Conservation (phyloP, 495 filamentous ascomycete species). For the Lichina pygmaea region DNA sequence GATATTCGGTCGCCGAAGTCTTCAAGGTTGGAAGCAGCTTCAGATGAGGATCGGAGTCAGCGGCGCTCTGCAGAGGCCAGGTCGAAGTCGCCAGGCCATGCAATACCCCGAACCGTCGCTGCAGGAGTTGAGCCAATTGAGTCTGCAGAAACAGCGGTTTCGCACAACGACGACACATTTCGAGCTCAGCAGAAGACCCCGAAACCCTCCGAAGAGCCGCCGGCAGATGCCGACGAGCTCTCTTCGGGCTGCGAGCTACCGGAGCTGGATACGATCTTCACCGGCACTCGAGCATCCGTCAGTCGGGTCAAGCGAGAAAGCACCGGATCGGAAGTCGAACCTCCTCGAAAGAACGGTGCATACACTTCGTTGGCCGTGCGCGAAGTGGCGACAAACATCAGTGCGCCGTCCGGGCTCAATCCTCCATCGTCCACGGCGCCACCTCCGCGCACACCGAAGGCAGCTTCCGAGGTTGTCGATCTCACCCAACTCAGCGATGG, state of each 20-base stretch:
- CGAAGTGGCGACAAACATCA: neutral
- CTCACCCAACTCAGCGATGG: conserved; percentile 1
- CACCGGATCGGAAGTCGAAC: neutral
- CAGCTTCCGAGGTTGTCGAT: neutral
- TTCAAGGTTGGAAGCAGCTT: too few species aligned
- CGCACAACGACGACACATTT: too few species aligned
- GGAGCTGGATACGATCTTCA: neutral
- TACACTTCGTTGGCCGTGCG: neutral
- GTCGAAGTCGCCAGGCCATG: too few species aligned
- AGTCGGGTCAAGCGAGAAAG: neutral
- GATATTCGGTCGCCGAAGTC: too few species aligned
- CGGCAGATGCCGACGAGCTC: neutral
- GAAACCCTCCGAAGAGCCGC: neutral
- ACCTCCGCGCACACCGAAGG: neutral
- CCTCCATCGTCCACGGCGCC: neutral
- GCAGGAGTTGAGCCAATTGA: neutral
- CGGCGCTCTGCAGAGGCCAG: too few species aligned
- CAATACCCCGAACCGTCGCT: neutral
- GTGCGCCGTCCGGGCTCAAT: neutral
- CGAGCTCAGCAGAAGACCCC: neutral
- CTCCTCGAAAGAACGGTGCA: too few species aligned
- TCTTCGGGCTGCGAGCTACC: neutral
- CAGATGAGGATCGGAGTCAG: too few species aligned
- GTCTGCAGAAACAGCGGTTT: neutral
- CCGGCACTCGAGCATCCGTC: neutral